These are phyloP conservation scores for Aspergillus persii DNA, from an alignment of 2,329 filamentous ascomycete species.

Conservation along the genomic window DNA sequence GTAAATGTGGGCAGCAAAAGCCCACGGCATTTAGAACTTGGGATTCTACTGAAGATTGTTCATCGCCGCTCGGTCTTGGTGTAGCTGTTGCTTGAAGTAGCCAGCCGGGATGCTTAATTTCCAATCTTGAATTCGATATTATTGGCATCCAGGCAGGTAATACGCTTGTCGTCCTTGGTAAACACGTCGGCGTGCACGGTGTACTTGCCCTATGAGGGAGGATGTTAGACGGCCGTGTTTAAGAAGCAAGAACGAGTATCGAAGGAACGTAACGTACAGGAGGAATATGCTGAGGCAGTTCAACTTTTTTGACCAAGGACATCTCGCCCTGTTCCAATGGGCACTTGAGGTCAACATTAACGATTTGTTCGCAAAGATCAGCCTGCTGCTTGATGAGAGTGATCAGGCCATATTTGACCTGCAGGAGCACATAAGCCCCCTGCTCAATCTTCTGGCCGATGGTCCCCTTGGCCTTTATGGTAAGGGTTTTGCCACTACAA, in stretches of 20 bases:
- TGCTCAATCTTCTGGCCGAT: conserved; percentile 69
- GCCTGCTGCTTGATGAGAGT: conserved; percentile 76
- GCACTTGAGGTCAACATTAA: conserved; percentile 84
- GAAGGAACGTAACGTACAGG: conserved; percentile 60
- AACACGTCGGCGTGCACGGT: conserved; percentile 83
- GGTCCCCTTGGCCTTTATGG: conserved; percentile 75
- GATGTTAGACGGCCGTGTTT: conserved; percentile 9
- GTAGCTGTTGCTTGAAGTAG: background rate
- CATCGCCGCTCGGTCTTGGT: background rate
- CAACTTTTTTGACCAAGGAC: conserved; percentile 73
- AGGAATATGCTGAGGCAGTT: conserved; percentile 82
- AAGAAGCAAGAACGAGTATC: background rate
- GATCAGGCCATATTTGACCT: conserved; percentile 94
- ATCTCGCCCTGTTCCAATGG: conserved; percentile 78
- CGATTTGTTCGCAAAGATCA: conserved; percentile 85
- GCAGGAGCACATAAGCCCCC: conserved; percentile 76
- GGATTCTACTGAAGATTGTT: background rate
- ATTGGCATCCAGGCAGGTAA: conserved; percentile 80
- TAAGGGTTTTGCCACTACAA: conserved; percentile 69
- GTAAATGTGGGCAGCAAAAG: background rate
- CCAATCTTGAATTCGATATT: conserved; percentile 32
- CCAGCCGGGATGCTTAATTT: background rate
- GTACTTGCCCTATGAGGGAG: conserved; percentile 70
- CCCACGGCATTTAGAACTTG: background rate
- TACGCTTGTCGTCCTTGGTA: conserved; percentile 67